These are phyloP conservation scores for Hygrophoropsis aurantiaca DNA, from an alignment of 768 basidiomycete species.

Conservation along the genomic window DNA sequence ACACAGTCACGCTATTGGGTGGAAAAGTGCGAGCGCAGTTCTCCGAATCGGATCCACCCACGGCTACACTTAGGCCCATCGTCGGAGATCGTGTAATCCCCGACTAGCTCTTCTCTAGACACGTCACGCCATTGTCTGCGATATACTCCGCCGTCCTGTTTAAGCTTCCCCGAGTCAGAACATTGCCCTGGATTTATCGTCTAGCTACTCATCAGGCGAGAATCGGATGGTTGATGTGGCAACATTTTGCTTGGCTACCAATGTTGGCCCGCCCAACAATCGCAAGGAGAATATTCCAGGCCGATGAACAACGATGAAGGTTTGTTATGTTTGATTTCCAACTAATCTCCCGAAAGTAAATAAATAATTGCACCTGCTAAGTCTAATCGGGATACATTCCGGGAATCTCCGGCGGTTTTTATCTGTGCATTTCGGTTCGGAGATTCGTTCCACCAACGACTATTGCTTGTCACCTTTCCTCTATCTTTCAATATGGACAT, in stretches of 20 bases:
- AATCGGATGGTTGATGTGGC: too few relatives aligned
- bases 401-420: not conserved
- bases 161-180: too few relatives aligned
- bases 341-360: not conserved
- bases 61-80: not conserved
- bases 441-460: not conserved
- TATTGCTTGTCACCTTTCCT: not conserved
- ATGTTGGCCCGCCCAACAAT: not conserved
- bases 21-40: constrained; percentile 33
- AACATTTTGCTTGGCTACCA: not conserved
- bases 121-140: constrained; percentile 7
- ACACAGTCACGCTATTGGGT: not conserved
- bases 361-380: not conserved
- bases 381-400: not conserved
- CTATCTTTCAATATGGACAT: constrained; percentile 5
- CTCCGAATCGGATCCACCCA: constrained; percentile 26
- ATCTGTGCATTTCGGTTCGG: too few relatives aligned
- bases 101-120: constrained; percentile 1
- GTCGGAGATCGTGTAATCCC: not conserved
- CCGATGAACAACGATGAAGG: not conserved
- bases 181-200: too few relatives aligned
- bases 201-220: too few relatives aligned
- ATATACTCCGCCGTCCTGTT: too few relatives aligned
- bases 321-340: not conserved
- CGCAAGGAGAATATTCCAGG: too few relatives aligned